Conservation (phyloP, 176 grass and related monocot genomes). For the Oryza glaberrima region DNA sequence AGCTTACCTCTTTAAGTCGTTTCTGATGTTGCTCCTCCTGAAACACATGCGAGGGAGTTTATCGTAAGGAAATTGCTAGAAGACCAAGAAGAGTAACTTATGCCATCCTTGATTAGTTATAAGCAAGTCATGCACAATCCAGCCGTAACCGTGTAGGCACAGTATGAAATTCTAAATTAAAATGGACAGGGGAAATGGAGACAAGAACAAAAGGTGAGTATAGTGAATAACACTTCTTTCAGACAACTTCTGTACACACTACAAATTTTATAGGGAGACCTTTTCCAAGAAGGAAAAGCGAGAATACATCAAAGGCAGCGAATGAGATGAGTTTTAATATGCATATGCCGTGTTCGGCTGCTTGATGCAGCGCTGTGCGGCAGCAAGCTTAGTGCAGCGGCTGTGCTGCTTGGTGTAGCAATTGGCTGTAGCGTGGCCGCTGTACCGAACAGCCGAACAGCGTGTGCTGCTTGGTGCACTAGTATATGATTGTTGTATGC, state of each 20-base stretch:
- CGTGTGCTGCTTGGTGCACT: too few species aligned
- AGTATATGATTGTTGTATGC: too few species aligned
- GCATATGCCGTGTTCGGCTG: too few species aligned
- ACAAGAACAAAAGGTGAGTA: not conserved
- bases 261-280: not conserved
- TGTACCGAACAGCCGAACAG: too few species aligned
- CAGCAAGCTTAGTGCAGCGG: too few species aligned
- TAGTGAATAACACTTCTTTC: not conserved
- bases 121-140: not conserved
- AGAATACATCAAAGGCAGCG: too few species aligned
- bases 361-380: too few species aligned
- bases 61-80: not conserved
- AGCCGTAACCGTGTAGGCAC: not conserved
- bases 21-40: constrained; percentile 71
- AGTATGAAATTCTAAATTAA: not conserved
- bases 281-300: too few species aligned
- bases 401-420: too few species aligned
- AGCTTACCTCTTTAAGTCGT: constrained; percentile 77
- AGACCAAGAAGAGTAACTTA: not conserved
- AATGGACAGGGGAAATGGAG: not conserved
- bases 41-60: constrained; percentile 19
- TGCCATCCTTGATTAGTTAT: not conserved
- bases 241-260: not conserved
- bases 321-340: too few species aligned
- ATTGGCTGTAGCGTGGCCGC: too few species aligned